Conservation (phyloP, 1,139 yeast species). For the Candida sanyaensis region DNA sequence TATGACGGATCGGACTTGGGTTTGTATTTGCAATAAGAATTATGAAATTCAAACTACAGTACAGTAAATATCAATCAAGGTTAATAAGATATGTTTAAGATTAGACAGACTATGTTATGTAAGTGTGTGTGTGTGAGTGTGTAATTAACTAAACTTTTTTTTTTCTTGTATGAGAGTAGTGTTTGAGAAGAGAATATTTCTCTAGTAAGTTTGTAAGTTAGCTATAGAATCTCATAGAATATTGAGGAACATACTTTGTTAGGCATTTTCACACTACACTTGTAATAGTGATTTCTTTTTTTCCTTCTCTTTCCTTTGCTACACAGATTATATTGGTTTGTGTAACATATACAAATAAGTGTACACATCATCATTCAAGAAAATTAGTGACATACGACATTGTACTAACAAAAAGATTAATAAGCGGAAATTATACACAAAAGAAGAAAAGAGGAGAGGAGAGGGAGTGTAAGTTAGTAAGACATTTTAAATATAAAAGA, state of each 20-base stretch:
- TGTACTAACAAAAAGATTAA: not conserved
- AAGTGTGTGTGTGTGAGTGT: no score
- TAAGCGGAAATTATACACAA: not conserved
- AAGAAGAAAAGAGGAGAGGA: no score
- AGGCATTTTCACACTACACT: not conserved
- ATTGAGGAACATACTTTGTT: not conserved
- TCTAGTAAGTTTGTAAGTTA: not conserved
- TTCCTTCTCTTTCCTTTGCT: not conserved
- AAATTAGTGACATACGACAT: not conserved
- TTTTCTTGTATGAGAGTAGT: no score
- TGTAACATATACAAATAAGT: not conserved
- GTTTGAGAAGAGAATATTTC: no score
- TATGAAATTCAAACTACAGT: no score
- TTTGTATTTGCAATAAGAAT: no score
- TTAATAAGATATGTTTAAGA: no score
- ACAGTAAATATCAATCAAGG: no score
- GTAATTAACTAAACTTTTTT: no score
- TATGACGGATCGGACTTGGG: no score
- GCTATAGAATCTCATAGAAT: not conserved
- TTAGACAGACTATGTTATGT: no score
- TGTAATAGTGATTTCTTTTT: not conserved
- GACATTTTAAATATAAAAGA: not conserved
- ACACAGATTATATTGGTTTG: not conserved
- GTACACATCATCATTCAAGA: constrained; percentile 1
- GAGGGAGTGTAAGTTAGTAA: not conserved